Conservation (phyloP, 345 rosid species). For the Syzygium jambos region DNA sequence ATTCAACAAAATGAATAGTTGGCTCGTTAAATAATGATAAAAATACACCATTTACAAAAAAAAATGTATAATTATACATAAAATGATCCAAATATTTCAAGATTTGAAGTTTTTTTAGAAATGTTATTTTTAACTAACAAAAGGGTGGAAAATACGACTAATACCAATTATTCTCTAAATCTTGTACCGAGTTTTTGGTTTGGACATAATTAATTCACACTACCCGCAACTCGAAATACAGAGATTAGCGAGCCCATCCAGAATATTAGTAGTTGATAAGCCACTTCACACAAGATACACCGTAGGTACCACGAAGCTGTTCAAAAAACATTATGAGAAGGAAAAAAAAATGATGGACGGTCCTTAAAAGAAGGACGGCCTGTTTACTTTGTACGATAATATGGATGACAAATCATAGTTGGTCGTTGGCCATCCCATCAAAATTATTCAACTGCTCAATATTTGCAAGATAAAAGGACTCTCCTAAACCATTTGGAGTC, state of each 20-base stretch:
- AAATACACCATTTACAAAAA: neutral
- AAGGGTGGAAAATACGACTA: neutral
- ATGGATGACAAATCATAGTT: neutral
- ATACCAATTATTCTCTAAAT: neutral
- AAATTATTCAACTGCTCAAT: neutral
- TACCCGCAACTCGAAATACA: neutral
- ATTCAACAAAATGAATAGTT: neutral
- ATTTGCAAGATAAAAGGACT: neutral
- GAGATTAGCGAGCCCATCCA: neutral
- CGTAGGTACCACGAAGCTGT: fast-evolving
- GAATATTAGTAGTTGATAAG: neutral
- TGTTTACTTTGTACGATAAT: neutral
- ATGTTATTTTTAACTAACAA: neutral
- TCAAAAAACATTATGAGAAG: neutral
- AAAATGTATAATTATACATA: neutral
- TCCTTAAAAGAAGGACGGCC: neutral
- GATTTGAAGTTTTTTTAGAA: neutral
- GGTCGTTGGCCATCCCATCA: neutral
- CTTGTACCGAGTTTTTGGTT: fast-evolving
- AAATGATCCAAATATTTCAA: neutral
- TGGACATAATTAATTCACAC: neutral
- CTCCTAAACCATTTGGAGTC: neutral
- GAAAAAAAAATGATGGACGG: neutral
- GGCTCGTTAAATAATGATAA: neutral
- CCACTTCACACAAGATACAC: neutral